phyloP scores from a whole-genome alignment of 1,284 basidiomycete genomes.

The Fomitiporia mediterranea region DNA sequence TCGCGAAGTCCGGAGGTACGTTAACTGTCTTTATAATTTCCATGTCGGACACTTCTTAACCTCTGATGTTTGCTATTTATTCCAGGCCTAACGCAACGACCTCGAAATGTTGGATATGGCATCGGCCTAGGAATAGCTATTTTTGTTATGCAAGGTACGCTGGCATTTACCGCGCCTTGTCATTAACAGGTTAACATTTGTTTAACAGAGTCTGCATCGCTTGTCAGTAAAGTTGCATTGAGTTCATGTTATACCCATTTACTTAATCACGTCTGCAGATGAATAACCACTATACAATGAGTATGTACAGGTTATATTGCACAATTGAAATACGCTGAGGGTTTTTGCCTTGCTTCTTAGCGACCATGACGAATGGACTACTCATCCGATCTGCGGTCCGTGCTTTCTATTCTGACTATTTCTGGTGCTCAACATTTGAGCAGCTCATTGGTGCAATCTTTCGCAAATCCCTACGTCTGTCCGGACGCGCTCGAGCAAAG shows the following conservation, averaged over 20 bases:
- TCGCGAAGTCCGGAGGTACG: constrained; percentile 9
- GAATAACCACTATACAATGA: constrained; percentile 47
- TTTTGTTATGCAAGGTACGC: constrained; percentile 60
- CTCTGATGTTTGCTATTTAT: constrained; percentile 27
- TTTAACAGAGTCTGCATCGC: constrained; percentile 5
- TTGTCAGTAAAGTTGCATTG: background rate
- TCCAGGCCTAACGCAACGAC: constrained; percentile 30
- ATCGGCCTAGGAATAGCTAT: constrained; percentile 56
- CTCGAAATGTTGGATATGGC: constrained; percentile 52
- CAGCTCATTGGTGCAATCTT: constrained; percentile 67
- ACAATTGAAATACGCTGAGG: too few species aligned
- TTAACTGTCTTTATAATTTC: background rate
- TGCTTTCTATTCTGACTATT: too few species aligned
- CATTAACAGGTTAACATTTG: background rate
- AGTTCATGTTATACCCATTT: background rate
- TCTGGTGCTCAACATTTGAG: background rate
- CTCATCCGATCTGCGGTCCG: constrained; percentile 47
- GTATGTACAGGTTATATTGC: constrained; percentile 31
- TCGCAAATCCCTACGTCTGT: constrained; percentile 66
- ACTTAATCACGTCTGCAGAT: constrained; percentile 29
- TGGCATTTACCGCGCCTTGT: background rate
- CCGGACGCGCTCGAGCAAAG: constrained; percentile 55
- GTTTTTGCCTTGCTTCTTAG: constrained; percentile 28
- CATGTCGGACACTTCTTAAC: background rate
- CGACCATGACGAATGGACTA: constrained; percentile 48